phyloP scores from a whole-genome alignment of 225 moss, liverwort and hornwort species.

The Bryum argenteum region DNA sequence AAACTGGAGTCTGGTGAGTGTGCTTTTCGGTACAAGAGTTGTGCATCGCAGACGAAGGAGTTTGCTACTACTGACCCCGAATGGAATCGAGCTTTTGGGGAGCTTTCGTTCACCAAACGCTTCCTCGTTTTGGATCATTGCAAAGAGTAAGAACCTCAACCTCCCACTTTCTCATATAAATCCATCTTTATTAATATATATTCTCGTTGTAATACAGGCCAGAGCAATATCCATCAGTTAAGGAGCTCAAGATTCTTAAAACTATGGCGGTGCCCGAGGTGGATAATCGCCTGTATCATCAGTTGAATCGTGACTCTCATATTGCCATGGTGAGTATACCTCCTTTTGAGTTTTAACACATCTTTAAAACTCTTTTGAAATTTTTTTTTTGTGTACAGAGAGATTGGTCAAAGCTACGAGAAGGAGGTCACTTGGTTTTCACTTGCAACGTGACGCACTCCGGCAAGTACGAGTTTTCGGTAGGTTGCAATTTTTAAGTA shows the following conservation, averaged over 20 bases:
- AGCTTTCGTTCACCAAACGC: conserved; percentile 37
- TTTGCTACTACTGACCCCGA: not conserved
- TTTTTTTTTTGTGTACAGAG: conserved; percentile 21
- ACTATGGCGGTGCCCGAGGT: conserved; percentile 6
- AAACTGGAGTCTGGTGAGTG: conserved; percentile 27
- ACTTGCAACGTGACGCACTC: conserved; percentile 33
- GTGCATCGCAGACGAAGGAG: conserved; percentile 25
- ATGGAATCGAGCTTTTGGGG: conserved; percentile 13
- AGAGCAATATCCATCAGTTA: conserved; percentile 14
- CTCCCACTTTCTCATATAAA: too few relatives aligned
- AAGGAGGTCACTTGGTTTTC: conserved; percentile 19
- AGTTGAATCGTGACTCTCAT: conserved; percentile 17
- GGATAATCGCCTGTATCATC: conserved; percentile 35
- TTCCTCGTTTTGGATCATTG: conserved; percentile 43
- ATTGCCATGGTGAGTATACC: conserved; percentile 16
- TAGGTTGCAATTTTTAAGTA: conserved; percentile 4
- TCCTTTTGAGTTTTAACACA: not conserved
- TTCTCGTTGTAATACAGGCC: not conserved
- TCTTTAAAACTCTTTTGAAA: not conserved
- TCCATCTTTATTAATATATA: too few relatives aligned
- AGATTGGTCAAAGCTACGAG: conserved; percentile 42
- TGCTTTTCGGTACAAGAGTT: conserved; percentile 11
- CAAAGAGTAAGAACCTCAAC: conserved; percentile 22
- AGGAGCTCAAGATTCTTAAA: conserved; percentile 25
- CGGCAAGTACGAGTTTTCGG: conserved; percentile 35